Evolutionary conservation across 257 asterid species (phyloP), one percentile per base, ranked within the genome.

Genomic region (Prunella vulgaris): DNA sequence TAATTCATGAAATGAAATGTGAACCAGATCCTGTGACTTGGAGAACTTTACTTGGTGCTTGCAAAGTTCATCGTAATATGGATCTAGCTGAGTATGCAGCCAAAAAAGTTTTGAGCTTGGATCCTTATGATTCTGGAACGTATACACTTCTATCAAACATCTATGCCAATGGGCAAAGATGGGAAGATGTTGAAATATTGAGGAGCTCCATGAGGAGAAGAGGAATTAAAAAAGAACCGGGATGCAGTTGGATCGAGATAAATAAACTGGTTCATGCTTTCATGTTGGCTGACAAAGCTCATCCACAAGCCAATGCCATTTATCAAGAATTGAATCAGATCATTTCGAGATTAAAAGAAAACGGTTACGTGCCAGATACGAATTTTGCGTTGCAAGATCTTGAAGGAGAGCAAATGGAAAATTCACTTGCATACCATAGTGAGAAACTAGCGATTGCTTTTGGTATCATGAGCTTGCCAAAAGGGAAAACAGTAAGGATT

Each of bases 221-320:
- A 71, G 89, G 97, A 76, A 78, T 93, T n/a, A 85, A 84, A 85
- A 90, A 93, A 77, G 96, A 90, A 79, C 98, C 98, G 0, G 97
- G 97, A 12, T 93, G 98, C 74, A 93, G 98, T 77, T 93, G 98
- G 97, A 81, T 93, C 44, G 98, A 93, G 81, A 79, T 88, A 35
- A 78, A 88, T 37, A 84, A 83, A 48, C 76, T 77, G 72, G 80
- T 90, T 56, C 98, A 93, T 78, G 81, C 97, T 61, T 93, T 93
- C 79, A 77, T 85, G 35, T 48, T 87, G 79, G 92, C 94, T 3
- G 98, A 90, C 75, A 82, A 77, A 70, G 79, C 87, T 10, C 97
- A 93, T 75, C 95, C 96, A 4, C 74, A 80, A 65, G 81, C 76
- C 15, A 76, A 77, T 54, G 78, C 76, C 51, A 85, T 93, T 32